Evolutionary conservation across 306 rosid species (phyloP).

Genomic region (Cotoneaster glaucophyllus): DNA sequence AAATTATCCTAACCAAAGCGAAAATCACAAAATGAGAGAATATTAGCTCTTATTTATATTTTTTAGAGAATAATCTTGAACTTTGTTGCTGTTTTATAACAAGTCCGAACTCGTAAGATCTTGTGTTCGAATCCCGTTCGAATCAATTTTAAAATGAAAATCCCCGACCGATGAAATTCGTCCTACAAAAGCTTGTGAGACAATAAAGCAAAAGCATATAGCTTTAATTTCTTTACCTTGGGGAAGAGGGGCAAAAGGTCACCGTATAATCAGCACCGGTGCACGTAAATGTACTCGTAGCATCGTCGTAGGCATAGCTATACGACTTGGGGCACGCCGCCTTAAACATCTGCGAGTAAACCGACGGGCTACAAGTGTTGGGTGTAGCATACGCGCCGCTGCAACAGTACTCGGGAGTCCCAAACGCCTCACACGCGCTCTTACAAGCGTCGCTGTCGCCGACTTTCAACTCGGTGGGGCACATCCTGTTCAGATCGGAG

Average conservation of each 20-base stretch:
- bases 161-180: neutral
- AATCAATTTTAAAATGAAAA: too few species aligned
- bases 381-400: constrained; percentile 57
- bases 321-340: constrained; percentile 53
- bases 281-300: constrained; percentile 55
- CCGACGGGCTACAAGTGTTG: constrained; percentile 42
- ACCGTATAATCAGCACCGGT: constrained; percentile 54
- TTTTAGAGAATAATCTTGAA: neutral
- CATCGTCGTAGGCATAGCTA: constrained; percentile 57
- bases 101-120: too few species aligned
- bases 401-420: constrained; percentile 75
- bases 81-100: neutral
- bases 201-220: neutral
- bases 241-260: constrained; percentile 57
- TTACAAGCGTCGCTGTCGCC: constrained; percentile 75
- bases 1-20: neutral
- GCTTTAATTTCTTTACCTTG: constrained; percentile 30
- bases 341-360: constrained; percentile 58
- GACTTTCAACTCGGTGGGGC: constrained; percentile 69
- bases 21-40: neutral
- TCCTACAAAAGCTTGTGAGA: neutral
- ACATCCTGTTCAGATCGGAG: constrained; percentile 69
- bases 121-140: too few species aligned
- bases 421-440: constrained; percentile 98
- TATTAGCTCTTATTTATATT: neutral